A percentile compares a stretch with the other conserved stretches of the same genome.
These are phyloP conservation scores for Penicillium roqueforti DNA, from an alignment of 495 filamentous ascomycete species.

Conservation along the genomic window DNA sequence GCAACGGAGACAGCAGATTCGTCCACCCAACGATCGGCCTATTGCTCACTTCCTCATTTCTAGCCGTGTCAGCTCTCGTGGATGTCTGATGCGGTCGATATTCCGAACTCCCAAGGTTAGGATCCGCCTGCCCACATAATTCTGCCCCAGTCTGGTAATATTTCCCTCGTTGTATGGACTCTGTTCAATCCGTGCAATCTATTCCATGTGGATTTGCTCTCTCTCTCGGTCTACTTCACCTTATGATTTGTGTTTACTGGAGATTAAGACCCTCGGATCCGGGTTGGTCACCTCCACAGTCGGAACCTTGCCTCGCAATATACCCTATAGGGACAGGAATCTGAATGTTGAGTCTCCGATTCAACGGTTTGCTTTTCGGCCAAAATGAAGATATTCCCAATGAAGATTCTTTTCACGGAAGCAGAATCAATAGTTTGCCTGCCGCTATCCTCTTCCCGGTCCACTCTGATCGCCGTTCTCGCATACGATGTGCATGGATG, in stretches of 20 bases:
- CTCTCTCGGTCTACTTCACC: not conserved
- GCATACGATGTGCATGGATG: constrained; percentile 20
- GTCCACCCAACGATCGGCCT: constrained; percentile 19
- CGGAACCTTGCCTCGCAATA: constrained; percentile 17
- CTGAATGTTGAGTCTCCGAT: constrained; percentile 7
- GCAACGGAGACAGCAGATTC: constrained; percentile 20
- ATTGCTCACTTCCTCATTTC: constrained; percentile 24
- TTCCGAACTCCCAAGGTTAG: constrained; percentile 1
- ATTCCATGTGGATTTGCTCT: constrained; percentile 8
- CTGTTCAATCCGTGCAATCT: constrained; percentile 9
- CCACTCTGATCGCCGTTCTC: constrained; percentile 24
- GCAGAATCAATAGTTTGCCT: constrained; percentile 23
- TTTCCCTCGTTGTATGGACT: constrained; percentile 4
- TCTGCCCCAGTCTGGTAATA: constrained; percentile 13
- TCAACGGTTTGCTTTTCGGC: not conserved
- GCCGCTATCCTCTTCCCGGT: constrained; percentile 18
- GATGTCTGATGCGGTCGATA: constrained; percentile 23
- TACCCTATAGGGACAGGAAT: constrained; percentile 20
- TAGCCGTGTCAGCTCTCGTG: constrained; percentile 21
- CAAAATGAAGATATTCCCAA: not conserved
- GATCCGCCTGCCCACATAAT: constrained; percentile 22
- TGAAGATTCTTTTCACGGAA: constrained; percentile 13
- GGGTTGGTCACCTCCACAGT: constrained; percentile 5
- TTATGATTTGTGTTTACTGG: constrained; percentile 15
- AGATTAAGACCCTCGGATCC: constrained; percentile 14